Base-by-base conservation (phyloP, 768 basidiomycete species). In the Xanthoconium purpureum region DNA sequence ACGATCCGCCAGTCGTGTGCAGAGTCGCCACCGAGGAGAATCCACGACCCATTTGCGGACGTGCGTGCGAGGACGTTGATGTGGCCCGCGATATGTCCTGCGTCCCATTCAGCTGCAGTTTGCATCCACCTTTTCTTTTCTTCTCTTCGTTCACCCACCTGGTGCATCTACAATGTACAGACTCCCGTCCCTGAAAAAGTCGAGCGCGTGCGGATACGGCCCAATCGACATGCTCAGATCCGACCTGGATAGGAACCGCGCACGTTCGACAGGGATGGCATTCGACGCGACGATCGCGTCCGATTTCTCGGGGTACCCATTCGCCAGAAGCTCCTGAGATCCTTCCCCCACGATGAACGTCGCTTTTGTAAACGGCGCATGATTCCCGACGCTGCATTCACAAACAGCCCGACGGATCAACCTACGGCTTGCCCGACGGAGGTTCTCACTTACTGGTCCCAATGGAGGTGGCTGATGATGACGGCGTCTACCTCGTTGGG, bases 381-480 rank as follows among this genome's bases (percentile, higher is more conserved):
- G 69, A 59, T 84, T 73, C 1, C 83, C 84, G 44, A 78, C 71
- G 66, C 67, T 70, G 24, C 24, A 35, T 35, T 8, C 9, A 35
- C 33, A 9, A 44, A 15, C 6, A 13, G 39, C n/a, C 36, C 37
- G n/a, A 50, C 18, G 39, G 18, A 50, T 56, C 43, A 50, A 29
- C 13, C 14, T 7, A 5, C 29, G 3, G 20, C 10, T 67, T 17
- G 28, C 28, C 24, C 5, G 18, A 32, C 13, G 4, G n/a, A 3
- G 0, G 14, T 13, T 17, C 5, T 35, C 37, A 57, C 63, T 56
- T 30, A 68, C 68, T 74, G 71, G 63, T 84, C 84, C 63, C 76
- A 28, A 84, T 61, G 84, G 83, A 78, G 62, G 59, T 85, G 84
- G 24, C 80, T 81, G 33, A 83, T 48, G 39, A 78, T 73, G 40